A percentile compares a stretch with the other conserved stretches of the same genome.
Evolutionary conservation across 192 early-diverging fungal species (phyloP).

Genomic region (Linnemannia schmuckeri): DNA sequence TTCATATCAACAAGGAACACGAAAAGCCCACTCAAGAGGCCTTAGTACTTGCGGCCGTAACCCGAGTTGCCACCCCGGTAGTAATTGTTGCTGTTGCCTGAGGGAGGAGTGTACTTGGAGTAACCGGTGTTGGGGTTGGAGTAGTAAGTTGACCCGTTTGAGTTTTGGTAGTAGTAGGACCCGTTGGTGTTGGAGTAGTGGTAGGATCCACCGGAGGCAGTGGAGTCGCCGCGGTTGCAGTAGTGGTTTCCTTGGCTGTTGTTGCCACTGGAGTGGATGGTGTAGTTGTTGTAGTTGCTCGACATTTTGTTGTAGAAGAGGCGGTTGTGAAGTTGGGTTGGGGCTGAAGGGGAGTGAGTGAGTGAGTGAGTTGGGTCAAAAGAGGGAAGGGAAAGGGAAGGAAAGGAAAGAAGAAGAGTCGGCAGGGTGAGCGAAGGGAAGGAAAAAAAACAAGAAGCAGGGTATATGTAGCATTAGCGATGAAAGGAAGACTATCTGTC

Average conservation of each 20-base stretch:
- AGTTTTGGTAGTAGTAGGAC: constrained; percentile 37
- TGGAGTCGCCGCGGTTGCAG: constrained; percentile 27
- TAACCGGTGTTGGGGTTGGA: constrained; percentile 25
- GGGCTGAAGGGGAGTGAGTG: neutral
- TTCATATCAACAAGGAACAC: neutral
- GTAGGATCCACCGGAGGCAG: constrained; percentile 20
- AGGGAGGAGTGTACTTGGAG: constrained; percentile 16
- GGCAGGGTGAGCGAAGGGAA: neutral
- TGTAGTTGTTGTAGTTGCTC: constrained; percentile 2
- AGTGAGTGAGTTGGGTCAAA: neutral
- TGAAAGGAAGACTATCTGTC: too few species aligned
- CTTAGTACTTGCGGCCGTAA: neutral
- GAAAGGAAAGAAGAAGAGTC: neutral
- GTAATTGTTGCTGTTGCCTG: constrained; percentile 4
- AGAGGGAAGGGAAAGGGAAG: neutral
- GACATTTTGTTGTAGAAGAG: neutral
- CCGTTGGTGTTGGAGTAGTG: constrained; percentile 32
- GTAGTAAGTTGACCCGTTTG: constrained; percentile 31
- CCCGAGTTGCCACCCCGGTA: neutral
- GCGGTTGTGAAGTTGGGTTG: neutral
- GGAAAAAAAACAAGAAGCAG: too few species aligned
- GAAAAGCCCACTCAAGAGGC: neutral
- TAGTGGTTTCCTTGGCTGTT: constrained; percentile 38
- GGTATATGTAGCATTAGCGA: too few species aligned
- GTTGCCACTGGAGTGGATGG: constrained; percentile 3